Base-by-base conservation (phyloP, 805 yeast species). In the Grigorovia yakushimaensis region DNA sequence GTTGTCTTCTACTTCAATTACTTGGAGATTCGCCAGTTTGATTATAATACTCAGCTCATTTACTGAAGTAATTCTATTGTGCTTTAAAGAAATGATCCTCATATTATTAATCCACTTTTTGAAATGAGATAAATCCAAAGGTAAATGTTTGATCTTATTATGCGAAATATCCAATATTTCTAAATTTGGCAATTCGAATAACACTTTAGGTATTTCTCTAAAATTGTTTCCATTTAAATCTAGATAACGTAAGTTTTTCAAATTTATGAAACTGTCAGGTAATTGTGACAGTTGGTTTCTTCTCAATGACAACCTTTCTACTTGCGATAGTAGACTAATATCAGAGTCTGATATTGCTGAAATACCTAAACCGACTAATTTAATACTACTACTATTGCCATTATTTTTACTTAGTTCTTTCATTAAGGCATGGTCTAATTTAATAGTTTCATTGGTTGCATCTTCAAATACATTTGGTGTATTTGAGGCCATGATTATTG, bases 81-180 rank as follows among this genome's bases (percentile, higher is more conserved):
- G 72, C 51, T 77, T 77, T 44, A 85, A 64, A 18, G 83, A 78
- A n/a, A 85, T 62, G 2, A 79, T 79, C 54, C 74, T 75, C 51
- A 82, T 66, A 49, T 68, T 67, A 21, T 65, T 63, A 15, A 62
- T 61, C 52, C 84, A 65, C 19, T 23, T 21, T 18, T 18, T 44
- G 11, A 57, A 54, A 0, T 66, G 59, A 5, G 65, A 52, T 19
- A 77, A 49, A 1, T 69, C 70, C 3, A 60, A 50, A 1, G 86
- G 82, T 15, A 85, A 61, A 3, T 56, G 52, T n/a, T 62, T 58
- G 24, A 85, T 64, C 22, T 60, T 62, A 59, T 85, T 85, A 36
- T 69, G 64, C 19, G 88, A 79, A 19, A 84, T 60, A 61, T 85
- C 91, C 39, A 85, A 62, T 45, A 80, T 79, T 55, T 82, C 89